These are phyloP conservation scores for Exophiala sp. DNA, from an alignment of 2,329 filamentous ascomycete genomes.

Conservation along the genomic window DNA sequence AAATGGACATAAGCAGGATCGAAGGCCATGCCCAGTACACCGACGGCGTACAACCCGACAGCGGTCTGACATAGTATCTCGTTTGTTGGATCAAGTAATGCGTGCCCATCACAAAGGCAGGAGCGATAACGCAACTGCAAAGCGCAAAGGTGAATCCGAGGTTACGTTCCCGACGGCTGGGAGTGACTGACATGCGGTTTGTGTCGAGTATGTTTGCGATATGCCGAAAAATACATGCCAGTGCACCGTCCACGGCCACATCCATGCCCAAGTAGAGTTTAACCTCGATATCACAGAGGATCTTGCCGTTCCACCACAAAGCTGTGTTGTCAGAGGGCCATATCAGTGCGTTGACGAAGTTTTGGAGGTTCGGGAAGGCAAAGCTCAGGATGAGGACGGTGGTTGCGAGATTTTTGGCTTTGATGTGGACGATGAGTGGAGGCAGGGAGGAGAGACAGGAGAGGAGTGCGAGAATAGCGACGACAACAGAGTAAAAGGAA, in stretches of 20 bases:
- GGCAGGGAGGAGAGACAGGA: slow-evolving; percentile 32
- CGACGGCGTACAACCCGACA: slow-evolving; percentile 46
- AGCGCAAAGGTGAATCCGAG: slow-evolving; percentile 51
- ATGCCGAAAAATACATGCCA: slow-evolving; percentile 58
- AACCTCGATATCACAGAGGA: slow-evolving; percentile 63
- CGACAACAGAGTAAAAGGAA: slow-evolving; percentile 4
- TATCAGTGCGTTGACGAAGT: slow-evolving; percentile 60
- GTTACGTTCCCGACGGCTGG: slow-evolving; percentile 47
- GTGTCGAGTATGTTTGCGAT: slow-evolving; percentile 61
- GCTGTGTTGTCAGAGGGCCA: slow-evolving; percentile 59
- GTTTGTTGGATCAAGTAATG: slow-evolving; percentile 59
- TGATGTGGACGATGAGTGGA: slow-evolving; percentile 59
- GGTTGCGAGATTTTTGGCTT: slow-evolving; percentile 59
- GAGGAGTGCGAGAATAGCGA: slow-evolving; percentile 13
- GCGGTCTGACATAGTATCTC: slow-evolving; percentile 52
- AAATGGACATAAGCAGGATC: slow-evolving; percentile 53
- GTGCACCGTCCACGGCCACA: slow-evolving; percentile 51
- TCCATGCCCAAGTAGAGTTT: slow-evolving; percentile 55
- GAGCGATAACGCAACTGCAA: slow-evolving; percentile 54
- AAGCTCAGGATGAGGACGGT: slow-evolving; percentile 56
- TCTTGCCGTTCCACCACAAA: slow-evolving; percentile 56
- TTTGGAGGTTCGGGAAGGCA: slow-evolving; percentile 55
- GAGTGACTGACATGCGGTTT: slow-evolving; percentile 50
- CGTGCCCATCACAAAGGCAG: slow-evolving; percentile 52
- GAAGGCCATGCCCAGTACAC: slow-evolving; percentile 58